These are phyloP conservation scores for Arthrobotrys iridis DNA, from an alignment of 2,329 filamentous ascomycete genomes.

Conservation along the genomic window DNA sequence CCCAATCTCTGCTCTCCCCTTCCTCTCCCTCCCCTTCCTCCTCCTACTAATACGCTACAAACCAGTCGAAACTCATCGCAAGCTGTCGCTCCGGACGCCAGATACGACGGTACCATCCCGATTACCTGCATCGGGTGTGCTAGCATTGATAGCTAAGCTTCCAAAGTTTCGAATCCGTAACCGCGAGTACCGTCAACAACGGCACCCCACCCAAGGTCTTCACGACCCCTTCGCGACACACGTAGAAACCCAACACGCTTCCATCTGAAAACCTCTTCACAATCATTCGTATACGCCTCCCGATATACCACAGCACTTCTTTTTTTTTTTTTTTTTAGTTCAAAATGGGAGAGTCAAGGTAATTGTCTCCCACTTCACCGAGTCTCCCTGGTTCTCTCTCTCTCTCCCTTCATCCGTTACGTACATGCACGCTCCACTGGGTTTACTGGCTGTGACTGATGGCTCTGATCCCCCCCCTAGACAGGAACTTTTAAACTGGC, in stretches of 20 bases:
- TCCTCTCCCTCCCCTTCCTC: background rate
- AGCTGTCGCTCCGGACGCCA: background rate
- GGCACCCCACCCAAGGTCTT: conserved; percentile 1
- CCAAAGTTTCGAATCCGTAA: background rate
- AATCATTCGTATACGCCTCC: background rate
- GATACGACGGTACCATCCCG: background rate
- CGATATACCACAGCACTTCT: background rate
- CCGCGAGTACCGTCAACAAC: background rate
- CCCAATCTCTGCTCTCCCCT: background rate
- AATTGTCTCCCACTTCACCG: background rate
- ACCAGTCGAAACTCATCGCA: background rate
- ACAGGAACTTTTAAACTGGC: conserved; percentile 95
- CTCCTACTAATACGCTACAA: background rate
- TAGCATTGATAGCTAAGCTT: background rate
- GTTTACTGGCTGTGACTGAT: background rate
- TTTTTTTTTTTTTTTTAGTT: background rate
- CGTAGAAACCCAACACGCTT: background rate
- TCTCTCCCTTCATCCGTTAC: no score
- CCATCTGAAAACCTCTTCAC: background rate
- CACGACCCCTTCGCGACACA: background rate
- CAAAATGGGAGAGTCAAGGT: conserved; percentile 49
- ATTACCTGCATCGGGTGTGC: background rate
- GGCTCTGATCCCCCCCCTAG: conserved; percentile 65
- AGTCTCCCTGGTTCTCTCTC: no score
- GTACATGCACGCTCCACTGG: no score